Conservation (phyloP, 2,329 filamentous ascomycete species). For the Aspergillus sp. region DNA sequence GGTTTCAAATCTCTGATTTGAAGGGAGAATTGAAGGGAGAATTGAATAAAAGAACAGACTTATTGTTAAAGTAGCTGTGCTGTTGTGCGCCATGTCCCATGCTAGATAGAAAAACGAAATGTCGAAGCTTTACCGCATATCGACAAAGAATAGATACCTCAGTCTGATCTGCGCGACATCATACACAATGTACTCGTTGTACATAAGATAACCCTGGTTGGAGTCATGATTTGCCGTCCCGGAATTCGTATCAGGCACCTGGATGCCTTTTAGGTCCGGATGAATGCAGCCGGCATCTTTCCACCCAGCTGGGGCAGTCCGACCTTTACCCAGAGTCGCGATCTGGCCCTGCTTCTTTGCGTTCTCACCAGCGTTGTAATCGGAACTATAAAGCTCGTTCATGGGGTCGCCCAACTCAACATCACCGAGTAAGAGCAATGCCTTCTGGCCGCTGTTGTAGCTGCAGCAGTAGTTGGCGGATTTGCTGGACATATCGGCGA, state of each 20-base stretch:
- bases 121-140: slow-evolving; percentile 29
- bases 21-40: background rate
- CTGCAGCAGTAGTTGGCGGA: slow-evolving; percentile 74
- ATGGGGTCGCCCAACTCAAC: slow-evolving; percentile 77
- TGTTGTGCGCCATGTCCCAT: background rate
- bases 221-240: background rate
- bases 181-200: slow-evolving; percentile 53
- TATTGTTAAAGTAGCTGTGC: background rate
- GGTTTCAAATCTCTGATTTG: background rate
- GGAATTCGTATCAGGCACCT: slow-evolving; percentile 52
- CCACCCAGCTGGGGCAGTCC: slow-evolving; percentile 65
- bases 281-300: slow-evolving; percentile 72
- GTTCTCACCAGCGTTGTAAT: slow-evolving; percentile 63
- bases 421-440: slow-evolving; percentile 78
- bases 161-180: slow-evolving; percentile 49
- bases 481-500: slow-evolving; percentile 82
- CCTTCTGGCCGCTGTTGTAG: slow-evolving; percentile 63
- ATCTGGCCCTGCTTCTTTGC: slow-evolving; percentile 61
- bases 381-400: slow-evolving; percentile 58
- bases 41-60: background rate
- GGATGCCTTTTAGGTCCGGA: slow-evolving; percentile 63
- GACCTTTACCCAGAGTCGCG: slow-evolving; percentile 71
- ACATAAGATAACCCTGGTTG: slow-evolving; percentile 17
- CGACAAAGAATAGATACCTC: slow-evolving; percentile 45
- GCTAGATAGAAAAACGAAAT: background rate